Percentiles rank a stretch among this genome's conserved stretches.
Conservation (phyloP, 768 basidiomycete genomes). For the Termitomyces titanicus region DNA sequence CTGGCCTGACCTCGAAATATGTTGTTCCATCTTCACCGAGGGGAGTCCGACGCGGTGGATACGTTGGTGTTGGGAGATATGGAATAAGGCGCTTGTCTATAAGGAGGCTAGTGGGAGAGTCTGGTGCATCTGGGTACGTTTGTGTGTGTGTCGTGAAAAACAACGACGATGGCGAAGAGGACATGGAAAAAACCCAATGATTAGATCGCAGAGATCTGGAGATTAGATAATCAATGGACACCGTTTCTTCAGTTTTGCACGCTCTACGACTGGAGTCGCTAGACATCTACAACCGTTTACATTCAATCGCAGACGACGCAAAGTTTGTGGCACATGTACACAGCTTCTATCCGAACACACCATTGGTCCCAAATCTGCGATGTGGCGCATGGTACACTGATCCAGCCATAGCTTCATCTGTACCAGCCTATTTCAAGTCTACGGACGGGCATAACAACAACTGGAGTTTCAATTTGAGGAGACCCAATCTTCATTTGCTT, state of each 20-base stretch:
- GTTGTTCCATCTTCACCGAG: conserved; percentile 9
- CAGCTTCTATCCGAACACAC: conserved; percentile 35
- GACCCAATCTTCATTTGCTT: conserved; percentile 82
- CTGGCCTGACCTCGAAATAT: conserved; percentile 16
- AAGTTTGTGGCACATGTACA: conserved; percentile 49
- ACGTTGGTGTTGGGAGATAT: conserved; percentile 5
- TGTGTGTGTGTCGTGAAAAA: conserved; percentile 11
- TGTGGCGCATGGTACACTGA: conserved; percentile 95
- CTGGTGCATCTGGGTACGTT: conserved; percentile 6
- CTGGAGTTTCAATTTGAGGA: conserved; percentile 81
- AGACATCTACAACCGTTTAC: conserved; percentile 84
- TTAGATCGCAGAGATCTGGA: conserved; percentile 5
- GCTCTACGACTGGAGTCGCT: conserved; percentile 64
- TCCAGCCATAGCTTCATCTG: conserved; percentile 43
- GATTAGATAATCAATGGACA: conserved; percentile 16
- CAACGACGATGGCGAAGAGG: not conserved
- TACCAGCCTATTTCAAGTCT: conserved; percentile 85
- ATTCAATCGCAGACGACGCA: conserved; percentile 80
- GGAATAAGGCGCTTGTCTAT: conserved; percentile 11
- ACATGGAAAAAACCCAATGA: conserved; percentile 10
- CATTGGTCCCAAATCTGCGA: conserved; percentile 72
- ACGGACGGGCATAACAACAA: conserved; percentile 85
- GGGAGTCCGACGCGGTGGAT: conserved; percentile 1
- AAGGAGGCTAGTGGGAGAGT: conserved; percentile 9
- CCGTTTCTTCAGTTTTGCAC: conserved; percentile 29